Evolutionary conservation across 2,329 filamentous ascomycete genomes (phyloP).

Genomic region (Apiospora hydei): DNA sequence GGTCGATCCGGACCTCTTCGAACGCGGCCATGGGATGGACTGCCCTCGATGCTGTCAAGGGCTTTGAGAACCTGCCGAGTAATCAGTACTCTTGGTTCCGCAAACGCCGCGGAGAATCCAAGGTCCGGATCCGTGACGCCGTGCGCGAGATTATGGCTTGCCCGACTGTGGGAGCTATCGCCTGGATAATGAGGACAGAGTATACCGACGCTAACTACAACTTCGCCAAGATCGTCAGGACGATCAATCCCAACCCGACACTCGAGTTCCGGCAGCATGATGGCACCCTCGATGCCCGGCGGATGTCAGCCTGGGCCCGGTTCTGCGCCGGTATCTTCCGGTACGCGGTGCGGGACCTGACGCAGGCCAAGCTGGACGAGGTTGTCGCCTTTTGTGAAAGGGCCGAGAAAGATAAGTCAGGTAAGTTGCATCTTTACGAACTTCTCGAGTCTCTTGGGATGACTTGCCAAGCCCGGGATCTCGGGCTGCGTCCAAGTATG

Average conservation of each 20-base stretch:
- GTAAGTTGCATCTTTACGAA: background rate
- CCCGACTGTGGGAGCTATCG: background rate
- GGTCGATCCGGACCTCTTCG: background rate
- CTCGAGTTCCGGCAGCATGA: constrained; percentile 7
- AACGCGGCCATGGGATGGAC: constrained; percentile 2
- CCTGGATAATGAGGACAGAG: background rate
- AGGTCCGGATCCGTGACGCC: background rate
- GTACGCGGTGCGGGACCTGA: background rate
- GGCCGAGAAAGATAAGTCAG: background rate
- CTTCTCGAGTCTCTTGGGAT: background rate
- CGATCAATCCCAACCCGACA: too few relatives aligned
- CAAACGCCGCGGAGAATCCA: too few relatives aligned
- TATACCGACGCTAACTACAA: background rate
- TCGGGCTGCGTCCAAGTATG: background rate
- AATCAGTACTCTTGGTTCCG: background rate
- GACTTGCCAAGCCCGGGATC: background rate
- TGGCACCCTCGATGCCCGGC: background rate
- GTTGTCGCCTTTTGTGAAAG: background rate
- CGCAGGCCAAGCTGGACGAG: background rate
- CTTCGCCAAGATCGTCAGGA: background rate
- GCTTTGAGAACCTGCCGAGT: background rate
- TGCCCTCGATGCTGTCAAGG: background rate
- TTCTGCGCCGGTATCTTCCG: background rate
- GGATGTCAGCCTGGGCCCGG: background rate
- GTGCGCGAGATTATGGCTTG: background rate